A percentile compares a stretch with the other conserved stretches of the same genome.
Evolutionary conservation across 768 basidiomycete species (phyloP).

Genomic region (Boletus reticulatus): DNA sequence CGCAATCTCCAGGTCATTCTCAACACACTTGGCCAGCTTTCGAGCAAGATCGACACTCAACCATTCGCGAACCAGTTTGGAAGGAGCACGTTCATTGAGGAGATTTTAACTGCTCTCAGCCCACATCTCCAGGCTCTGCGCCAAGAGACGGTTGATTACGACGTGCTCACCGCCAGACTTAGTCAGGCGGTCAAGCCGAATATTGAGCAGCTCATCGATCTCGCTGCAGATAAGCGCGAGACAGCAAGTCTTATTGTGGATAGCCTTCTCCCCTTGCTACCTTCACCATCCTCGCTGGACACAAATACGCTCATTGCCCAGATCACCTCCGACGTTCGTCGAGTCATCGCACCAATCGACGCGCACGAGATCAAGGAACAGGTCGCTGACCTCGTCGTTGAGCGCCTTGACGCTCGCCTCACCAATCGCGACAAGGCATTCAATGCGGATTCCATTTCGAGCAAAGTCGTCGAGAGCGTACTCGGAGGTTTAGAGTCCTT

Average conservation of each 20-base stretch:
- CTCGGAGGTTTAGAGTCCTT: slow-evolving; percentile 42
- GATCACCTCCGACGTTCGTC: slow-evolving; percentile 66
- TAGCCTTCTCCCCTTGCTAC: slow-evolving; percentile 63
- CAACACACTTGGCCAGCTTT: slow-evolving; percentile 53
- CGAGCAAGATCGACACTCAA: slow-evolving; percentile 34
- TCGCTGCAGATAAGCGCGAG: slow-evolving; percentile 86
- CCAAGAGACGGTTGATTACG: slow-evolving; percentile 73
- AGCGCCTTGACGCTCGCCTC: slow-evolving; percentile 77
- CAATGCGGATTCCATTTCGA: slow-evolving; percentile 56
- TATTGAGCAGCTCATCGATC: slow-evolving; percentile 84
- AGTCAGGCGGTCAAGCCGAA: slow-evolving; percentile 87
- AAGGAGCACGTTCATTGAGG: slow-evolving; percentile 61
- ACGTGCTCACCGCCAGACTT: slow-evolving; percentile 68
- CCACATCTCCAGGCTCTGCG: slow-evolving; percentile 63
- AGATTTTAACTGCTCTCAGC: slow-evolving; percentile 52
- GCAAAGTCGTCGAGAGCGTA: slow-evolving; percentile 55
- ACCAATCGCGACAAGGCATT: slow-evolving; percentile 73
- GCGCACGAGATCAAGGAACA: slow-evolving; percentile 87
- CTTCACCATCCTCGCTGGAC: slow-evolving; percentile 45
- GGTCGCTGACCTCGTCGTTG: slow-evolving; percentile 85
- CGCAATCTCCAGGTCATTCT: slow-evolving; percentile 60
- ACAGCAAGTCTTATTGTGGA: slow-evolving; percentile 82
- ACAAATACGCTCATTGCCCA: slow-evolving; percentile 54
- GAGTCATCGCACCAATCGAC: slow-evolving; percentile 72
- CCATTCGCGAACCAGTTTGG: slow-evolving; percentile 38